A percentile compares a stretch with the other conserved stretches of the same genome.
These are phyloP conservation scores for Suhomyces sp. DNA, from an alignment of 805 yeast species.

Conservation along the genomic window DNA sequence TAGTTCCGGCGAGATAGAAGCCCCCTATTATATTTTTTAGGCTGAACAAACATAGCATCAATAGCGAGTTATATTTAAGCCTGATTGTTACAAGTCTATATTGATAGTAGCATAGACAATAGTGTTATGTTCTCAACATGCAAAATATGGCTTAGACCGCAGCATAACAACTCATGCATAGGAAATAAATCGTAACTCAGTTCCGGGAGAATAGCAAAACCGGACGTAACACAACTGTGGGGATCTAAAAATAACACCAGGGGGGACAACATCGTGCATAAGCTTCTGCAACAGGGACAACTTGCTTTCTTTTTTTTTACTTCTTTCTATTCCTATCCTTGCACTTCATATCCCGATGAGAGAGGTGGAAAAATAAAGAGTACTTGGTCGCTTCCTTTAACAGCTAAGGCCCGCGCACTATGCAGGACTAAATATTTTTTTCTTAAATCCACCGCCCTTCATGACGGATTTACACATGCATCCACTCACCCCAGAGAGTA, in stretches of 20 bases:
- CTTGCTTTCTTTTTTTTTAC: background rate
- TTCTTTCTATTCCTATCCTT: background rate
- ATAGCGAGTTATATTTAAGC: background rate
- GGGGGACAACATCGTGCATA: background rate
- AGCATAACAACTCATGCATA: background rate
- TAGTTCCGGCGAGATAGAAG: background rate
- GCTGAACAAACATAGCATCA: background rate
- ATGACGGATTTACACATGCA: background rate
- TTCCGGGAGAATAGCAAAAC: background rate
- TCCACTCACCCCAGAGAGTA: background rate
- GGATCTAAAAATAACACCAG: background rate
- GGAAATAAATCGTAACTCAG: background rate
- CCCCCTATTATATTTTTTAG: conserved; percentile 5
- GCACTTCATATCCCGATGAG: background rate
- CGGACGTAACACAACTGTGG: background rate
- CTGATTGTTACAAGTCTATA: background rate
- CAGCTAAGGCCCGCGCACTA: background rate
- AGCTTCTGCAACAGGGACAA: background rate
- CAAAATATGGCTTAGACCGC: background rate
- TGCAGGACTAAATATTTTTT: background rate
- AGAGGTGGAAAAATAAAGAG: background rate
- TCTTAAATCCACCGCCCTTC: background rate
- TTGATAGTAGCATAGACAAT: background rate
- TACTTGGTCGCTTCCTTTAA: background rate
- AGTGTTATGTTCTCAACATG: background rate